Evolutionary conservation across 495 filamentous ascomycete genomes (phyloP).

Genomic region (Penicillium diatomitis): DNA sequence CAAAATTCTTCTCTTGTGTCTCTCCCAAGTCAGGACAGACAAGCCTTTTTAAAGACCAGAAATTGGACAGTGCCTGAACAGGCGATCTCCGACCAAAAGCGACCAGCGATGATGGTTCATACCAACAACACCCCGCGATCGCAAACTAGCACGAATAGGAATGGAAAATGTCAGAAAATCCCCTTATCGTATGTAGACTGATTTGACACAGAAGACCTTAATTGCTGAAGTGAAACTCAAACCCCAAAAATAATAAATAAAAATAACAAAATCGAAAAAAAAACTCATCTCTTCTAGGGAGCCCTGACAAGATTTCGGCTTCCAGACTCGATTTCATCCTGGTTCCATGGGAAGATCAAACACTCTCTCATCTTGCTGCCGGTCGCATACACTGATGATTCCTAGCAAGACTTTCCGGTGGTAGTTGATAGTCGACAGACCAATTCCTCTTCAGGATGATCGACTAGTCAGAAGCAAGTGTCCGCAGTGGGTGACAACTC

Average conservation of each 20-base stretch:
- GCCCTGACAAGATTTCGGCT: neutral
- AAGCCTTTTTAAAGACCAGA: conserved; percentile 5
- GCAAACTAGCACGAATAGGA: neutral
- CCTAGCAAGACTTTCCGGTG: neutral
- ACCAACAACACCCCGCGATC: neutral
- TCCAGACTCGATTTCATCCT: no score
- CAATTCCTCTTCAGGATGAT: neutral
- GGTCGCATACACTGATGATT: neutral
- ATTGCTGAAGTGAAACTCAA: no score
- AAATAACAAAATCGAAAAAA: neutral
- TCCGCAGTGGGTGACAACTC: neutral
- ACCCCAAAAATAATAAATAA: neutral
- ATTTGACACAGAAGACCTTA: no score
- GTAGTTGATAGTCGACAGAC: neutral
- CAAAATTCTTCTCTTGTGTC: no score
- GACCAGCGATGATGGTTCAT: neutral
- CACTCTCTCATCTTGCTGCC: no score
- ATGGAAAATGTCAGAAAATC: no score
- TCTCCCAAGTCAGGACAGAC: neutral
- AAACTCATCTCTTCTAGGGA: conserved; percentile 1
- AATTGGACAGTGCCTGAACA: neutral
- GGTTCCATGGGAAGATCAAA: no score
- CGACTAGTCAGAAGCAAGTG: conserved; percentile 3
- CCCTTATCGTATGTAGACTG: no score
- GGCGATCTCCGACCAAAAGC: no score